Conservation (phyloP, 805 yeast genomes). For the Candida railenensis region DNA sequence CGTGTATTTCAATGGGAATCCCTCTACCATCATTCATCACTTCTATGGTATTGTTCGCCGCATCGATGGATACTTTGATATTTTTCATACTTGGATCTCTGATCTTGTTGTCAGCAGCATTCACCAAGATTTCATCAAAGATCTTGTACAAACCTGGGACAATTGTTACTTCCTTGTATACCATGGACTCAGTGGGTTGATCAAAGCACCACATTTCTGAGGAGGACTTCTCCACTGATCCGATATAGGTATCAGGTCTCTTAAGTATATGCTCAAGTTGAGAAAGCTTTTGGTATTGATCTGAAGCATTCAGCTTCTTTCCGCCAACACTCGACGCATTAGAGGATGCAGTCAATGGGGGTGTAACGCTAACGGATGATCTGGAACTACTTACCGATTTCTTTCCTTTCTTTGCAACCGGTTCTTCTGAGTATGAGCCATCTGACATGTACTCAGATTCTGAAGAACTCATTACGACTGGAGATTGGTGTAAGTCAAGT, state of each 20-base stretch:
- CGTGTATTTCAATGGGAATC: slow-evolving; percentile 91
- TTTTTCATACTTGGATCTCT: slow-evolving; percentile 89
- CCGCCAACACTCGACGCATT: neutral
- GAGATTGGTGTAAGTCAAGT: no score
- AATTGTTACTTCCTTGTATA: slow-evolving; percentile 63
- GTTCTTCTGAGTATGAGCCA: slow-evolving; percentile 15
- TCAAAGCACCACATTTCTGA: slow-evolving; percentile 86
- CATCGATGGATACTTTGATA: slow-evolving; percentile 78
- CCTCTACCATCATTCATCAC: slow-evolving; percentile 94
- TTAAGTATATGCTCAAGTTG: slow-evolving; percentile 95
- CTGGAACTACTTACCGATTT: slow-evolving; percentile 13
- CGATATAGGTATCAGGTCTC: slow-evolving; percentile 97
- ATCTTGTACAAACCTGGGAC: slow-evolving; percentile 97
- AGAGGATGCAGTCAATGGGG: slow-evolving; percentile 5
- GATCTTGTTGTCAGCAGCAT: slow-evolving; percentile 98
- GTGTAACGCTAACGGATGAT: slow-evolving; percentile 3
- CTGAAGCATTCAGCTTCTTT: slow-evolving; percentile 42
- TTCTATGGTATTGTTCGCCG: slow-evolving; percentile 69
- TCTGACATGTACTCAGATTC: slow-evolving; percentile 13
- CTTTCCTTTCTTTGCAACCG: slow-evolving; percentile 9
- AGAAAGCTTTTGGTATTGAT: slow-evolving; percentile 88
- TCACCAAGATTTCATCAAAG: slow-evolving; percentile 94
- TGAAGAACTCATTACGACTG: slow-evolving; percentile 6
- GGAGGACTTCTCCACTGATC: slow-evolving; percentile 83
- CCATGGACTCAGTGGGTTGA: slow-evolving; percentile 39